phyloP scores from a whole-genome alignment of 2,329 filamentous ascomycete genomes.

The Colletotrichum tanaceti region DNA sequence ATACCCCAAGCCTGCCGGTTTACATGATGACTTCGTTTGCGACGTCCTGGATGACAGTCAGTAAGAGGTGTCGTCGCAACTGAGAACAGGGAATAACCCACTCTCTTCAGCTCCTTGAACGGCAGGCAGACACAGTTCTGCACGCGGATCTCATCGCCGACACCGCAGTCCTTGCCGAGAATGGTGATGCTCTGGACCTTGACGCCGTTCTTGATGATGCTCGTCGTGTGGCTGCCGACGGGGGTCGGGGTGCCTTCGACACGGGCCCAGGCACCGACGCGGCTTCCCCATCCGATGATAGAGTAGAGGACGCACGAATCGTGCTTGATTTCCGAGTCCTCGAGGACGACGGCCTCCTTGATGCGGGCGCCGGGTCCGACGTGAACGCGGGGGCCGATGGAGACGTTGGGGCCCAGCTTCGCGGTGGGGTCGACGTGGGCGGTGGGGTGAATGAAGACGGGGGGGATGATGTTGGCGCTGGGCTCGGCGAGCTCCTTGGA shows the following conservation, averaged over 20 bases:
- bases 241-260: constrained; percentile 95
- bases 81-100: constrained; percentile 58
- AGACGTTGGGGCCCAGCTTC: constrained; percentile 97
- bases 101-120: constrained; percentile 97
- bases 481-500: constrained; percentile 85
- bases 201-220: constrained; percentile 96
- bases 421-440: constrained; percentile 93
- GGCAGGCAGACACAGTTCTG: constrained; percentile 98
- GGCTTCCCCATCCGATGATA: constrained; percentile 97
- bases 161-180: constrained; percentile 92
- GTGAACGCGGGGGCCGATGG: constrained; percentile 87
- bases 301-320: constrained; percentile 95
- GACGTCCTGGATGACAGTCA: constrained; percentile 73
- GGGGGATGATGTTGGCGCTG: constrained; percentile 87
- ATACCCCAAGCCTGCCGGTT: constrained; percentile 41
- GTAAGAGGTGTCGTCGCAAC: constrained; percentile 22
- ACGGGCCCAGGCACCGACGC: constrained; percentile 96
- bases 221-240: constrained; percentile 88
- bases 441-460: constrained; percentile 94
- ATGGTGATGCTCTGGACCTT: constrained; percentile 99
- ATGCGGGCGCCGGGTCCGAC: constrained; percentile 89
- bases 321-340: constrained; percentile 95
- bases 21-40: constrained; percentile 93
- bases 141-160: constrained; percentile 93
- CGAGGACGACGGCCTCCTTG: constrained; percentile 95